Percentiles rank a stretch among this genome's conserved stretches.
These are phyloP conservation scores for Diaporthe helianthi DNA, from an alignment of 2,329 filamentous ascomycete genomes.

Conservation along the genomic window DNA sequence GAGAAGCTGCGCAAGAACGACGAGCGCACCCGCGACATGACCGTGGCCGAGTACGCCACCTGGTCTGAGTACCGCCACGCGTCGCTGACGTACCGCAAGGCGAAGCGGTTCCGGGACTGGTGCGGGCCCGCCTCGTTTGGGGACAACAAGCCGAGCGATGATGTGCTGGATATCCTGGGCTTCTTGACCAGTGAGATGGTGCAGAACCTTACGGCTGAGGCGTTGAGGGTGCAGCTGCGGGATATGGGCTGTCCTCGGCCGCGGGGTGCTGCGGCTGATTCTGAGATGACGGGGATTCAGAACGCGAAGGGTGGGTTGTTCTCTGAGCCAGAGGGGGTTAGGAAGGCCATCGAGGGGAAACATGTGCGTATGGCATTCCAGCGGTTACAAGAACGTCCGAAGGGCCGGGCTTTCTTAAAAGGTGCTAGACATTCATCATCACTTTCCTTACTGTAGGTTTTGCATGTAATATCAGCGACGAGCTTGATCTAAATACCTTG, in stretches of 20 bases:
- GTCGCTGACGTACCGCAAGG: constrained; percentile 97
- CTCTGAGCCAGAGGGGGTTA: not conserved
- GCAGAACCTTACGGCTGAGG: constrained; percentile 94
- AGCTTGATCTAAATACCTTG: not conserved
- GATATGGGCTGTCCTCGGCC: constrained; percentile 53
- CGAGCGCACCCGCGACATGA: constrained; percentile 97
- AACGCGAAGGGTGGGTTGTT: not conserved
- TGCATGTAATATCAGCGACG: not conserved
- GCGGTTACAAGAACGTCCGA: not conserved
- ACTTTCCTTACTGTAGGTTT: not conserved
- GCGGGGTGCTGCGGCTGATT: too few relatives aligned
- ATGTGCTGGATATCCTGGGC: constrained; percentile 96
- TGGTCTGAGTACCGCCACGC: constrained; percentile 99
- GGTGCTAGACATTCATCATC: not conserved
- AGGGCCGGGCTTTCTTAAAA: not conserved
- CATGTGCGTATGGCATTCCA: not conserved
- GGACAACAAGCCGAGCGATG: constrained; percentile 95
- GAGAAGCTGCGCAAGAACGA: constrained; percentile 94
- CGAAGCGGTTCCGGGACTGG: constrained; percentile 97
- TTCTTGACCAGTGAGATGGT: constrained; percentile 99
- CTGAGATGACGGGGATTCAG: not conserved
- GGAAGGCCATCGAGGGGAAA: not conserved
- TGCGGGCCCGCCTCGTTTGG: constrained; percentile 95
- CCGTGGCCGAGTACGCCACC: constrained; percentile 95
- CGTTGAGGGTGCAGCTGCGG: constrained; percentile 92